Percentiles rank a stretch among this genome's conserved stretches.
phyloP scores from a whole-genome alignment of 2,329 filamentous ascomycete genomes.

The Fusarium vanettenii region DNA sequence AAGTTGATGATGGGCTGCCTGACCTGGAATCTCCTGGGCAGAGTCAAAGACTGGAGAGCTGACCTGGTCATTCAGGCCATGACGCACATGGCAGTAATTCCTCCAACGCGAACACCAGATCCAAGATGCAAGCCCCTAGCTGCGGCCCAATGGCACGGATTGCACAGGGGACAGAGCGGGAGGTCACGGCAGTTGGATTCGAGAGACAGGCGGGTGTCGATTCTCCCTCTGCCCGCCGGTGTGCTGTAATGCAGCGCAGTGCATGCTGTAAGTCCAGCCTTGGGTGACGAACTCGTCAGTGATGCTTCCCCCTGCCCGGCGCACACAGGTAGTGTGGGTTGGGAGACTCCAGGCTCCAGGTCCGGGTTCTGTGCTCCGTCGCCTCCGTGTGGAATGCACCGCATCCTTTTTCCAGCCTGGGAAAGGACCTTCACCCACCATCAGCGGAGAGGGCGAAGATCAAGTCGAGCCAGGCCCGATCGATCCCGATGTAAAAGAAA shows the following conservation, averaged over 20 bases:
- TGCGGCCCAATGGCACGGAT: neutral
- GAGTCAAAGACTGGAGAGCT: neutral
- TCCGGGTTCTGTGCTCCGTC: neutral
- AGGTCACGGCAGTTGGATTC: neutral
- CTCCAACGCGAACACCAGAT: neutral
- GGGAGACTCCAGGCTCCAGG: neutral
- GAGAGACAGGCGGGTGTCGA: neutral
- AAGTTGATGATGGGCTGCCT: neutral
- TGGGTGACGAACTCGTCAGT: neutral
- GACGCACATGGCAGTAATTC: neutral
- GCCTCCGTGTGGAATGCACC: slow-evolving; percentile 25
- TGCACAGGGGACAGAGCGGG: neutral
- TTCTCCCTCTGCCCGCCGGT: neutral
- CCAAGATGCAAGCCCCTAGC: neutral
- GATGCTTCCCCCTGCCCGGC: slow-evolving; percentile 18
- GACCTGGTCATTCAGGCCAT: slow-evolving; percentile 4
- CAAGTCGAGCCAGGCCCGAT: slow-evolving; percentile 8
- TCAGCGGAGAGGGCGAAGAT: slow-evolving; percentile 23
- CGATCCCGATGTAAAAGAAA: slow-evolving; percentile 5
- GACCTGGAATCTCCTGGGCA: neutral
- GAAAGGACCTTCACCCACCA: slow-evolving; percentile 32
- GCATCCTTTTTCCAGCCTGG: slow-evolving; percentile 19
- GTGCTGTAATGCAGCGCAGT: neutral
- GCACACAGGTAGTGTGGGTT: neutral
- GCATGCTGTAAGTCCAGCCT: neutral